Percentiles rank a stretch among this genome's conserved stretches.
These are phyloP conservation scores for Dictyostelium capitatum DNA, from an alignment of 78 protist genomes.

Conservation along the genomic window DNA sequence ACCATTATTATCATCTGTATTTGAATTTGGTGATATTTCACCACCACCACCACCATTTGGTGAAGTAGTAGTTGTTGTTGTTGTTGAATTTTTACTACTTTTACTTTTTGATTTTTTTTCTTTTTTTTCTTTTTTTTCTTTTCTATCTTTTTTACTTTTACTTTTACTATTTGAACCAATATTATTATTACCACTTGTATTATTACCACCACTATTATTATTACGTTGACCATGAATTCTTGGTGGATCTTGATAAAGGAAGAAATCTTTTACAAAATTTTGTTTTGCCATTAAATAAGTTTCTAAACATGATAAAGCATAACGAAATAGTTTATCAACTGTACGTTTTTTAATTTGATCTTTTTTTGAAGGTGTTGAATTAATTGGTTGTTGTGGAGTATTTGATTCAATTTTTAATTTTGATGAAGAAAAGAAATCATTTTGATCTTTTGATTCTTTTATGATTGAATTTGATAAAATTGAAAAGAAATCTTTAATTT, in stretches of 20 bases:
- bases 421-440: conserved; percentile 56
- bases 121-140: conserved; percentile 9
- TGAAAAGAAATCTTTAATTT: conserved; percentile 61
- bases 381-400: too few species aligned
- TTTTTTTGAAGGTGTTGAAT: conserved; percentile 36
- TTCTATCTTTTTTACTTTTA: background rate
- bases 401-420: background rate
- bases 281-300: conserved; percentile 47
- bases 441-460: conserved; percentile 68
- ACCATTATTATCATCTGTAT: background rate
- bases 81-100: background rate
- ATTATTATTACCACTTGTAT: background rate
- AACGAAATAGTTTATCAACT: conserved; percentile 38
- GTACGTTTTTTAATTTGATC: conserved; percentile 31
- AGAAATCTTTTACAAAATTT: conserved; percentile 35
- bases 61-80: background rate
- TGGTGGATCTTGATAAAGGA: conserved; percentile 58
- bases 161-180: background rate
- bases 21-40: background rate
- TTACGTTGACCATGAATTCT: background rate
- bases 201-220: background rate
- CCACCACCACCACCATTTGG: background rate
- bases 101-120: background rate
- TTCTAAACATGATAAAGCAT: conserved; percentile 38
- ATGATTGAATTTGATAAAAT: background rate